These are phyloP conservation scores for Paecilomyces fulvus DNA, from an alignment of 2,329 filamentous ascomycete genomes.

Conservation along the genomic window DNA sequence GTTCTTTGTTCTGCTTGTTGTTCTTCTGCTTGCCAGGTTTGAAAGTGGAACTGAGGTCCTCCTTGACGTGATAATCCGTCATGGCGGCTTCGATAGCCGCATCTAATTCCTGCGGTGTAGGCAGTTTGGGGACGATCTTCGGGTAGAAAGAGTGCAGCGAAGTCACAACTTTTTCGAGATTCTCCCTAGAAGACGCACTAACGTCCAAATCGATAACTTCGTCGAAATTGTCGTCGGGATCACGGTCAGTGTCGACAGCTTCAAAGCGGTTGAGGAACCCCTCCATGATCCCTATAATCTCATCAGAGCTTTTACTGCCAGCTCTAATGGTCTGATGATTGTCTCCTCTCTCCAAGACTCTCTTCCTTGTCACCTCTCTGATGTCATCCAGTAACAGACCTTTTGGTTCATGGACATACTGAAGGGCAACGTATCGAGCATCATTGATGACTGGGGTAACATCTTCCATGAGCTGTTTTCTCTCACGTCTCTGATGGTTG, in stretches of 20 bases:
- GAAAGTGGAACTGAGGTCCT: conserved; percentile 58
- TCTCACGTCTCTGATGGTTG: conserved; percentile 81
- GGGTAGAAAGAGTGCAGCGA: conserved; percentile 71
- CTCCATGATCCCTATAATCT: conserved; percentile 88
- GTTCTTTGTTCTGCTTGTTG: conserved; percentile 13
- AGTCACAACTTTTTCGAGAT: conserved; percentile 70
- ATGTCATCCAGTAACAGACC: conserved; percentile 59
- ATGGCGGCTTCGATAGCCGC: conserved; percentile 67
- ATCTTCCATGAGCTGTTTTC: conserved; percentile 78
- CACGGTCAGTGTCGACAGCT: conserved; percentile 54
- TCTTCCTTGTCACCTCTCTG: conserved; percentile 62
- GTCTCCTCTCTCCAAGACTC: conserved; percentile 78
- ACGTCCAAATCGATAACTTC: conserved; percentile 78
- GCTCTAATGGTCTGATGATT: conserved; percentile 98
- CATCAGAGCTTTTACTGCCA: conserved; percentile 57
- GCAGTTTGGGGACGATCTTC: conserved; percentile 57
- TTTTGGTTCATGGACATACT: conserved; percentile 70
- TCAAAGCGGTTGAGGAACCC: conserved; percentile 85
- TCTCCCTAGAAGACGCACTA: conserved; percentile 65
- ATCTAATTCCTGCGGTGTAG: conserved; percentile 66
- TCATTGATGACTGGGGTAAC: conserved; percentile 53
- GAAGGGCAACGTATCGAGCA: conserved; percentile 71
- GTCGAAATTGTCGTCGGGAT: conserved; percentile 79
- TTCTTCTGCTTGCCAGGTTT: conserved; percentile 36
- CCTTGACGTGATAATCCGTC: conserved; percentile 67